Conservation (phyloP, 164 flowering plant genomes). For the Tinospora cordifolia region DNA sequence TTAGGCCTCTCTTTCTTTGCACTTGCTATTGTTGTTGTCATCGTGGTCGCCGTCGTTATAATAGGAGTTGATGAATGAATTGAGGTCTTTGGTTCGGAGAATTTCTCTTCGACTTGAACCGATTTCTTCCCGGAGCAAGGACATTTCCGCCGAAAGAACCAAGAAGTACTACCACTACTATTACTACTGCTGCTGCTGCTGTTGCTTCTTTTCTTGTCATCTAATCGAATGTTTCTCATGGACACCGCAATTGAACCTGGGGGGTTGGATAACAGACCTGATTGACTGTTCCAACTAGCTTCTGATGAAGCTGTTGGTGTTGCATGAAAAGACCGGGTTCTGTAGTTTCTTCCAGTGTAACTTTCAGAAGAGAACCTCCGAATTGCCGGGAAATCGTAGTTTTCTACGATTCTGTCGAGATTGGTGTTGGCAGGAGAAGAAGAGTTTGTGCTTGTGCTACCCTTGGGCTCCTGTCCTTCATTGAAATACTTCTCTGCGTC, state of each 20-base stretch:
- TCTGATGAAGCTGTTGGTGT: conserved; percentile 90
- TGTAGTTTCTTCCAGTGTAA: conserved; percentile 33
- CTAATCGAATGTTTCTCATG: conserved; percentile 17
- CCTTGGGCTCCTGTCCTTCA: neutral
- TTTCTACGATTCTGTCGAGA: neutral
- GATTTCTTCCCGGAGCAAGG: conserved; percentile 70
- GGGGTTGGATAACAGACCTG: conserved; percentile 60
- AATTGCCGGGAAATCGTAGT: conserved; percentile 2
- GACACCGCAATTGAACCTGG: conserved; percentile 47
- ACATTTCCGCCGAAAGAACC: conserved; percentile 58
- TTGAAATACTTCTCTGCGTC: conserved; percentile 10
- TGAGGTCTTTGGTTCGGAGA: conserved; percentile 21
- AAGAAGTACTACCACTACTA: no score
- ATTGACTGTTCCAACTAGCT: conserved; percentile 92
- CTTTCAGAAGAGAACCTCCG: conserved; percentile 49
- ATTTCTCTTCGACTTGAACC: conserved; percentile 44
- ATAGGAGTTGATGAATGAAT: no score
- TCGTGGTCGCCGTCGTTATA: no score
- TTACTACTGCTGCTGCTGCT: no score
- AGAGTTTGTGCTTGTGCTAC: neutral
- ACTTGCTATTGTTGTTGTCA: no score
- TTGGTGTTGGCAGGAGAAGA: neutral
- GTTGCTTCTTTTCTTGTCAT: conserved; percentile 20
- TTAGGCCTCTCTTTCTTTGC: no score
- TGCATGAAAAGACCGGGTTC: conserved; percentile 52